Base-by-base conservation (phyloP, 177 flowering plant species). In the Tripterygium wilfordii region DNA sequence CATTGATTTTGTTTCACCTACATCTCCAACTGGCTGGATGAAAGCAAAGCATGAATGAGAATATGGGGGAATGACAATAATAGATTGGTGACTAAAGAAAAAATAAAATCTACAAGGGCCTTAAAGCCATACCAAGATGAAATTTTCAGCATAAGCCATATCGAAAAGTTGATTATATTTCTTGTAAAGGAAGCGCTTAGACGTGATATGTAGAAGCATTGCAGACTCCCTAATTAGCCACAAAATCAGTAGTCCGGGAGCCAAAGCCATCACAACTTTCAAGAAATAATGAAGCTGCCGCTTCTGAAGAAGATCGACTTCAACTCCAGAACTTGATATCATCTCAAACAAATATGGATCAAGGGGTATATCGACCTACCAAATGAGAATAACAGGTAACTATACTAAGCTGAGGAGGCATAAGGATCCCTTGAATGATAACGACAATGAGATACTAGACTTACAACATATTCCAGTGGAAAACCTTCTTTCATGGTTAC, bases 401-500 rank as follows among this genome's bases (percentile, higher is more conserved):
- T 32, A 25, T 28, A 3, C 4, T n/a, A 40, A 21, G 28, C 30
- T 13, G 44, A 45, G 33, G 28, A 33, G 37, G 36, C 10, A 2
- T 25, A 8, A 21, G 31, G 29, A 25, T 13, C 36, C 48, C 29
- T 51, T 36, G 9, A 19, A 12, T 22, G 19, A 3, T 19, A 30
- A 14, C 12, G 45, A 22, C 15, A 61, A 39, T 13, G 38, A 30
- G 45, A 48, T 19, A 21, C 42, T 32, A n/a, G 10, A 74, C 98
- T 76, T 66, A 92, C 98, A 53, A 70, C 56, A 63, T 84, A 92
- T 63, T 92, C 98, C 47, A 80, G 61, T 23, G 98, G 98, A 62
- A 92, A 92, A 17, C 98, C 98, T 67, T 92, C 98, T 62, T 83
- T 92, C 98, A 92, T 86, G 36, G 96, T 92, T 21, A 86, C 66